phyloP scores from a whole-genome alignment of 495 filamentous ascomycete genomes.

The Hyaloscypha hepaticicola region DNA sequence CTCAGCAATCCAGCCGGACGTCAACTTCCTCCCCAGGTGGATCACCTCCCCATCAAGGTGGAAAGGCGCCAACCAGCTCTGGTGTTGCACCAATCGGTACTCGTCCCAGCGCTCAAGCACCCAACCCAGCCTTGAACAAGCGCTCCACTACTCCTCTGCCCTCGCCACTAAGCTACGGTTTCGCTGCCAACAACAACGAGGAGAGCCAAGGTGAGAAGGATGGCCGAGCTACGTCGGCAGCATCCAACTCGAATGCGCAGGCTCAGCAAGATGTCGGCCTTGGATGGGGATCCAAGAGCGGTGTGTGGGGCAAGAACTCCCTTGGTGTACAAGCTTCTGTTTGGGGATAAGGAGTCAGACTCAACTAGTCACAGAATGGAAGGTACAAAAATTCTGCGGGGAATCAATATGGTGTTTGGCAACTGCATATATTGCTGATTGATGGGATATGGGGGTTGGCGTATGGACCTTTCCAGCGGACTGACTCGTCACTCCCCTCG shows the following conservation, averaged over 20 bases:
- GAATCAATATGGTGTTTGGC: conserved; percentile 22
- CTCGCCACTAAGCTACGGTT: conserved; percentile 82
- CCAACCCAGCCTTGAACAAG: conserved; percentile 64
- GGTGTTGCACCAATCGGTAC: conserved; percentile 92
- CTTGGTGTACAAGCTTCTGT: conserved; percentile 73
- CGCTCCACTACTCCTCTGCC: conserved; percentile 86
- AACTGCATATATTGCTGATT: conserved; percentile 25
- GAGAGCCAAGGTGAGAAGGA: conserved; percentile 34
- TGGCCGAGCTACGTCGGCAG: conserved; percentile 33
- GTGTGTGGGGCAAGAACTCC: conserved; percentile 73
- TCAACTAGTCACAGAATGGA: background rate
- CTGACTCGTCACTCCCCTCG: background rate
- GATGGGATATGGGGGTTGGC: conserved; percentile 13
- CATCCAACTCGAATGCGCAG: conserved; percentile 41
- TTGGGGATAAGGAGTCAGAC: conserved; percentile 59
- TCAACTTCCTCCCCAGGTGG: conserved; percentile 87
- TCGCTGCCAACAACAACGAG: conserved; percentile 48
- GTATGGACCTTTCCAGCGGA: background rate
- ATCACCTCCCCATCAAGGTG: conserved; percentile 71
- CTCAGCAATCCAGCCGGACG: conserved; percentile 78
- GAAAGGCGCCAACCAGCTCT: conserved; percentile 54
- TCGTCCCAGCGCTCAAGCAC: conserved; percentile 60
- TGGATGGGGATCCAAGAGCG: conserved; percentile 71
- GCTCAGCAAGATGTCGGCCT: conserved; percentile 42
- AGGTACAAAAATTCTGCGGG: conserved; percentile 11